These are phyloP conservation scores for Wolfiporia cocos DNA, from an alignment of 1,284 basidiomycete species.

Conservation along the genomic window DNA sequence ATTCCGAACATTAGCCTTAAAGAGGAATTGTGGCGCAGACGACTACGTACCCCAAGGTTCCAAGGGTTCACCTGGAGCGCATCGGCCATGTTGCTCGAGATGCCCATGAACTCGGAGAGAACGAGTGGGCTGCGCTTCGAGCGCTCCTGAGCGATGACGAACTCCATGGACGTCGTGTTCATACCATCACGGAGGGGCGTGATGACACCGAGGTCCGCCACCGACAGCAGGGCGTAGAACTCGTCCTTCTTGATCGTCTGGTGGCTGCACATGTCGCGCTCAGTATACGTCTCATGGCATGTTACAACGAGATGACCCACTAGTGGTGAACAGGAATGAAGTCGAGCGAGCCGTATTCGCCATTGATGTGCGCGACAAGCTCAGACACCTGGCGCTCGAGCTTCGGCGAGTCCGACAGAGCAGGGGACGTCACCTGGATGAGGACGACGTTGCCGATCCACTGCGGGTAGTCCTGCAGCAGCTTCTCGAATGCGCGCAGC, in stretches of 20 bases:
- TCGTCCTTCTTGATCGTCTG: constrained; percentile 97
- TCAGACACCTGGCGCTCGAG: constrained; percentile 93
- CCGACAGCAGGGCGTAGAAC: constrained; percentile 94
- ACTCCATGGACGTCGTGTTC: constrained; percentile 99
- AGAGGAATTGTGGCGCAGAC: not conserved
- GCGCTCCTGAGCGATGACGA: constrained; percentile 87
- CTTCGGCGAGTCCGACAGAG: constrained; percentile 89
- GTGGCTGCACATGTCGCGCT: constrained; percentile 69
- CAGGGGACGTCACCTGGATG: constrained; percentile 92
- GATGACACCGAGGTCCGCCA: constrained; percentile 93
- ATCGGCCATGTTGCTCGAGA: constrained; percentile 81
- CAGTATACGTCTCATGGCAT: no score
- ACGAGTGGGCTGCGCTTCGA: constrained; percentile 84
- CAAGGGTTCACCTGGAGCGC: constrained; percentile 86
- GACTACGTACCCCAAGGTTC: constrained; percentile 71
- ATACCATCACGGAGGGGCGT: constrained; percentile 96
- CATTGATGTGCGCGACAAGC: constrained; percentile 95
- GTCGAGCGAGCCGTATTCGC: constrained; percentile 90
- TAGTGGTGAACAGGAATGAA: constrained; percentile 99
- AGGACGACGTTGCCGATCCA: constrained; percentile 91
- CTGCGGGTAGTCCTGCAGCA: constrained; percentile 90
- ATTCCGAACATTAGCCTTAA: constrained; percentile 7
- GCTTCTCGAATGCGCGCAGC: constrained; percentile 94
- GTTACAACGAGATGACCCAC: constrained; percentile 54
- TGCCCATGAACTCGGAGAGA: constrained; percentile 97